These are phyloP conservation scores for Malassezia pachydermatis DNA, from an alignment of 1,284 basidiomycete species.

Conservation along the genomic window DNA sequence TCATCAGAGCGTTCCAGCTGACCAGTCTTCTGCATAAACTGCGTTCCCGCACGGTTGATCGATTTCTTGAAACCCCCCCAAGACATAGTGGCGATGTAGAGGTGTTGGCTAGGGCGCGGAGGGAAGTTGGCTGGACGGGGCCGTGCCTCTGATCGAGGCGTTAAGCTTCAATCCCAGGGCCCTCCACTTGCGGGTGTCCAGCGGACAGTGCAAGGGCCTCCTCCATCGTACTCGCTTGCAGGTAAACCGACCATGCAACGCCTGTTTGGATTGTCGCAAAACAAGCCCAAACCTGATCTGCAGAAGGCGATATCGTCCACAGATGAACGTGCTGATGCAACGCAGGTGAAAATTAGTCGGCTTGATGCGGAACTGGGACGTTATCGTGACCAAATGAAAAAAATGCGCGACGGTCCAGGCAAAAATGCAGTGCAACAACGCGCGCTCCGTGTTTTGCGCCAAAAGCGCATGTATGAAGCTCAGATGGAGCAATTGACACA, in stretches of 20 bases:
- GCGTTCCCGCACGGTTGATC: conserved; percentile 81
- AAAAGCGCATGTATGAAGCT: conserved; percentile 89
- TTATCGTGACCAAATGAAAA: conserved; percentile 94
- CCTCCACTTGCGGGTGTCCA: too few relatives aligned
- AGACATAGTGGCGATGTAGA: conserved; percentile 30
- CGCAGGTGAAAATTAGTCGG: conserved; percentile 95
- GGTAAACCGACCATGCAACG: conserved; percentile 51
- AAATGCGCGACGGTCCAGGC: conserved; percentile 82
- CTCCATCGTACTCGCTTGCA: too few relatives aligned
- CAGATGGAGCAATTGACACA: conserved; percentile 84
- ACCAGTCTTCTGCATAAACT: conserved; percentile 64
- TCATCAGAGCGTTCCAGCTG: conserved; percentile 93
- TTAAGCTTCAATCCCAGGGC: too few relatives aligned
- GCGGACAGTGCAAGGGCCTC: too few relatives aligned
- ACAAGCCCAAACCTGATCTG: conserved; percentile 64
- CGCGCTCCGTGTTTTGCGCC: conserved; percentile 84
- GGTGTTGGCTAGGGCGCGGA: too few relatives aligned
- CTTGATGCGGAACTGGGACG: conserved; percentile 81
- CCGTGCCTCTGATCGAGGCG: conserved; percentile 2
- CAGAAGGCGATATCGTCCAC: conserved; percentile 89
- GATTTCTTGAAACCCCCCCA: conserved; percentile 74
- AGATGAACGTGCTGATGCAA: conserved; percentile 73
- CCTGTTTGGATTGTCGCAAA: conserved; percentile 48
- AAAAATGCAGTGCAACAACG: conserved; percentile 92
- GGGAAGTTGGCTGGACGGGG: background rate